A percentile compares a stretch with the other conserved stretches of the same genome.
phyloP scores from a whole-genome alignment of 2,329 filamentous ascomycete genomes.

The Fusarium gaditjirri region DNA sequence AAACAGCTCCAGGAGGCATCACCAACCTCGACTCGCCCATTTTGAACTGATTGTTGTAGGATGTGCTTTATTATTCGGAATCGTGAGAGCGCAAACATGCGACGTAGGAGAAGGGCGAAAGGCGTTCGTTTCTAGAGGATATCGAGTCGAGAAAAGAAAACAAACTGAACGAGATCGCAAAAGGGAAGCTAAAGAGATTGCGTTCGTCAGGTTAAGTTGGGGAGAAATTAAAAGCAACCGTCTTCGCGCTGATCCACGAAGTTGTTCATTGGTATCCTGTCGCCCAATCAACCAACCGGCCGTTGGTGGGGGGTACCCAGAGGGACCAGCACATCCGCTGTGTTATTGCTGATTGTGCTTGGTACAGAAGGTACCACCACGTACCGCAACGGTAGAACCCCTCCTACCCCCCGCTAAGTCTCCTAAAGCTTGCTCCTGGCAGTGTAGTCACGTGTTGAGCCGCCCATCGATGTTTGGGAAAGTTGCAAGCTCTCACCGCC shows the following conservation, averaged over 20 bases:
- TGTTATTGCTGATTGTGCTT: constrained; percentile 22
- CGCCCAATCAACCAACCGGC: constrained; percentile 46
- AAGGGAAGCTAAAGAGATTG: constrained; percentile 36
- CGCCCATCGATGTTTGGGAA: neutral
- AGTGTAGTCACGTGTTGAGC: constrained; percentile 32
- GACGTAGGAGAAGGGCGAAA: neutral
- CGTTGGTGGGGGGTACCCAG: constrained; percentile 43
- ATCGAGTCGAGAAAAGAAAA: constrained; percentile 14
- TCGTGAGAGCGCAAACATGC: constrained; percentile 5
- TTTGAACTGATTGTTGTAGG: constrained; percentile 46
- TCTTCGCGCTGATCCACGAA: constrained; percentile 43
- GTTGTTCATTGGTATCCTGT: constrained; percentile 37
- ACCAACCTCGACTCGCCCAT: constrained; percentile 62
- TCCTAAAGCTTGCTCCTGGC: constrained; percentile 20
- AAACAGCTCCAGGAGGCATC: constrained; percentile 3
- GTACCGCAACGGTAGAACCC: constrained; percentile 28
- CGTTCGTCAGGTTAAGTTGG: constrained; percentile 37
- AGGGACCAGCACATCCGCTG: constrained; percentile 23
- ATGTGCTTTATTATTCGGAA: constrained; percentile 25
- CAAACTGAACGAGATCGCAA: constrained; percentile 14
- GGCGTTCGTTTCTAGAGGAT: neutral
- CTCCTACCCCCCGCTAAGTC: constrained; percentile 13
- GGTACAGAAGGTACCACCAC: constrained; percentile 14
- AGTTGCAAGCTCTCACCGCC: constrained; percentile 44
- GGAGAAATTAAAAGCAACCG: constrained; percentile 46